These are phyloP conservation scores for Pythium brachiatum DNA, from an alignment of 352 stramenopile genomes.

Conservation along the genomic window DNA sequence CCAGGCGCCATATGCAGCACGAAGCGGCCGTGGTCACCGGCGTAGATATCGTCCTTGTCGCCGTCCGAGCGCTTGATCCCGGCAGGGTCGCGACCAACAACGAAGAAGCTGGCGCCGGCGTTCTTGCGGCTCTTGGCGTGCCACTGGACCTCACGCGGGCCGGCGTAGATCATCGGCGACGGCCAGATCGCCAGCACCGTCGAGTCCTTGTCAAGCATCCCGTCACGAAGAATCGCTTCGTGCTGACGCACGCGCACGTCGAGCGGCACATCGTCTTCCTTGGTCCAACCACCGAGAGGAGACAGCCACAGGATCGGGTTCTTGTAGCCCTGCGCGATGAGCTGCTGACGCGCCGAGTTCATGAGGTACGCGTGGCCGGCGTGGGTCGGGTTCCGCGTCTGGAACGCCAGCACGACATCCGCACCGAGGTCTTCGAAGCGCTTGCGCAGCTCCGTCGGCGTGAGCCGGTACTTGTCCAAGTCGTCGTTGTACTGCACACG, in stretches of 20 bases:
- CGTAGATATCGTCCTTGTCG: conserved; percentile 95
- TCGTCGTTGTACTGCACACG: conserved; percentile 97
- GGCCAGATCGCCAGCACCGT: conserved; percentile 99
- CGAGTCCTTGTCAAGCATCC: conserved; percentile 95
- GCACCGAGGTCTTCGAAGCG: conserved; percentile 94
- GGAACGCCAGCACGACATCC: conserved; percentile 97
- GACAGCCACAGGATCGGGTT: conserved; percentile 97
- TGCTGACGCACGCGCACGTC: conserved; percentile 98
- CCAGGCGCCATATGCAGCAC: conserved; percentile 96
- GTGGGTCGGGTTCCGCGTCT: conserved; percentile 98
- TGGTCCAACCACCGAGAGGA: conserved; percentile 97
- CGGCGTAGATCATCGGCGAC: conserved; percentile 98
- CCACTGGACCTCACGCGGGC: conserved; percentile 97
- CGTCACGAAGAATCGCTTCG: conserved; percentile 89
- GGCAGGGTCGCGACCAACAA: conserved; percentile 96
- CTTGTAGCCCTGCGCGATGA: conserved; percentile 92
- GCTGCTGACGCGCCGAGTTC: conserved; percentile 93
- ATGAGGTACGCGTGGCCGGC: conserved; percentile 98
- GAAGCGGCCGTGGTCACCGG: conserved; percentile 96
- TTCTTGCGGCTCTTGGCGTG: conserved; percentile 97
- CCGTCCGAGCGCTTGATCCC: conserved; percentile 97
- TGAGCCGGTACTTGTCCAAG: conserved; percentile 96
- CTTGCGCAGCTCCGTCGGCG: conserved; percentile 89
- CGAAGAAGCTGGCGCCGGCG: conserved; percentile 96
- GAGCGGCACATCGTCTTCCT: conserved; percentile 97